Percentiles rank a stretch among this genome's conserved stretches.
These are phyloP conservation scores for Rehmannia glutinosa DNA, from an alignment of 257 asterid species.

Conservation along the genomic window DNA sequence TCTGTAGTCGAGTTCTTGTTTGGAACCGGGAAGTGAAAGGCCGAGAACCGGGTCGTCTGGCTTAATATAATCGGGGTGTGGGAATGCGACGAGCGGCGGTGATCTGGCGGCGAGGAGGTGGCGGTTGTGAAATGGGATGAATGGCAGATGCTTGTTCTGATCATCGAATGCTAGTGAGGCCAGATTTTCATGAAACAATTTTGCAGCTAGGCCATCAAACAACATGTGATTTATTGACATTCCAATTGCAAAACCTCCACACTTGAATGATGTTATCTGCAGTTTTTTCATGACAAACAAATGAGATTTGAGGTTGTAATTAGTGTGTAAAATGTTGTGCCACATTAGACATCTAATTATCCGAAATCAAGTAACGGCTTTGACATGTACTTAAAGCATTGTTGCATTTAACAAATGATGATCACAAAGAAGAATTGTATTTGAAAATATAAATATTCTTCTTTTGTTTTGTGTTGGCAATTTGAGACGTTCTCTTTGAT, in stretches of 20 bases:
- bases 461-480: no score
- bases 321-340: no score
- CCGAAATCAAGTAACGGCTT: background rate
- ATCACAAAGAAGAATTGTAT: no score
- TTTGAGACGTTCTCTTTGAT: no score
- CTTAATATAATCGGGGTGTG: conserved; percentile 40
- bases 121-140: conserved; percentile 19
- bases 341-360: no score
- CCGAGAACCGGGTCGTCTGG: conserved; percentile 31
- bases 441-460: no score
- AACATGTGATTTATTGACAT: conserved; percentile 34
- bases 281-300: no score
- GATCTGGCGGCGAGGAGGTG: conserved; percentile 31
- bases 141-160: conserved; percentile 23
- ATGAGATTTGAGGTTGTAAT: no score
- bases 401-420: no score
- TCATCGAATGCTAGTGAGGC: conserved; percentile 45
- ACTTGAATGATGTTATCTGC: conserved; percentile 53
- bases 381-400: background rate
- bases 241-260: conserved; percentile 60
- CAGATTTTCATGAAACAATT: conserved; percentile 36
- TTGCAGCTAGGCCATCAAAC: conserved; percentile 44
- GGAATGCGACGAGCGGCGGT: conserved; percentile 44
- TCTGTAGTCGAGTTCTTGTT: conserved; percentile 23
- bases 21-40: conserved; percentile 31